Conservation (phyloP, 1,284 basidiomycete genomes). For the Apiotrichum porosum region DNA sequence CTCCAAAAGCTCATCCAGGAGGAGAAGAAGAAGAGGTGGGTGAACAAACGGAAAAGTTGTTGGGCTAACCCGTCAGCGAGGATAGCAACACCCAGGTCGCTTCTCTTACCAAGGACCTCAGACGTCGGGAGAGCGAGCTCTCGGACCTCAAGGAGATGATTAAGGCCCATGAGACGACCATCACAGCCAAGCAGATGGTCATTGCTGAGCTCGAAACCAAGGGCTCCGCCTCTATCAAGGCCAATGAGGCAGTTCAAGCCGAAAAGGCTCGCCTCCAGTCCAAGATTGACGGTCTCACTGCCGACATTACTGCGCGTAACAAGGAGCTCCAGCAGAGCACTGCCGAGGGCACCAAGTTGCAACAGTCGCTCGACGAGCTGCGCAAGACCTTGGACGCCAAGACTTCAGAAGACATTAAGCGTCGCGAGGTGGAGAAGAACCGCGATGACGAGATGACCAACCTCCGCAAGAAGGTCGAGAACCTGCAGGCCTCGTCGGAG, state of each 20-base stretch:
- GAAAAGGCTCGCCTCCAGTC: constrained; percentile 60
- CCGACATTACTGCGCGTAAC: constrained; percentile 63
- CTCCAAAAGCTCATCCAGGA: constrained; percentile 65
- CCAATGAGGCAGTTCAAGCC: constrained; percentile 35
- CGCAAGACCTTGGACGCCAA: constrained; percentile 76
- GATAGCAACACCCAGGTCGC: constrained; percentile 59
- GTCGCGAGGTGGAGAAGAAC: constrained; percentile 77
- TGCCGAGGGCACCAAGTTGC: constrained; percentile 59
- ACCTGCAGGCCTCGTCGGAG: constrained; percentile 32
- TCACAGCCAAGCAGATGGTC: constrained; percentile 73
- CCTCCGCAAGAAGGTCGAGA: constrained; percentile 62
- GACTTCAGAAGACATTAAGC: constrained; percentile 75
- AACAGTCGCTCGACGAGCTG: constrained; percentile 80
- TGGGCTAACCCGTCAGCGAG: constrained; percentile 56
- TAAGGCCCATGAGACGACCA: constrained; percentile 59
- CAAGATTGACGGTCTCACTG: constrained; percentile 63
- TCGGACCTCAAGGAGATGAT: constrained; percentile 57
- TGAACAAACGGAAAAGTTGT: too few relatives aligned
- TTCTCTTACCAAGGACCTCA: constrained; percentile 61
- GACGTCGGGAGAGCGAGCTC: constrained; percentile 71
- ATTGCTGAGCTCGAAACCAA: constrained; percentile 60
- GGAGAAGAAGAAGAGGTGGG: constrained; percentile 66
- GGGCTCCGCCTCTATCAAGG: constrained; percentile 52
- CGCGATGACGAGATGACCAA: constrained; percentile 75
- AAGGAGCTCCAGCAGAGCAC: constrained; percentile 58